Base-by-base conservation (phyloP, 257 asterid genomes). In the Euphrasia confusa region DNA sequence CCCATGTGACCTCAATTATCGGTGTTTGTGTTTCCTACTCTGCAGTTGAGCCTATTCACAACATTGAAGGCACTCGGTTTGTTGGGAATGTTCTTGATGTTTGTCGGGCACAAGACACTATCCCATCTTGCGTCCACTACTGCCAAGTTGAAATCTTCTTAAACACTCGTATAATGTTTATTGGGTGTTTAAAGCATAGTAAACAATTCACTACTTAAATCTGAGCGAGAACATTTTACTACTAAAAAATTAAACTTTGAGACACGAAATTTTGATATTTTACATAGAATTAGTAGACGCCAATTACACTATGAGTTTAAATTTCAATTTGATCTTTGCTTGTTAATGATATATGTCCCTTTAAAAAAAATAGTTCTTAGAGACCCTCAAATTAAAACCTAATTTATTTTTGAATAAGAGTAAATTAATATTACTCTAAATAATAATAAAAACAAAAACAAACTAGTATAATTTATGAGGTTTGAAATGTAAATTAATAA, bases 21-120 rank as follows among this genome's bases (percentile, higher is more conserved):
- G 66, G n/a, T 48, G 42, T 37, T 37, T 37, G 42, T 37, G 40
- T 70, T 37, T 26, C 72, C 42, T 72, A 50, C 42, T 17, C 79
- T 49, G 81, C 90, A 91, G 98, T 81, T 88, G 88, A 89, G 89
- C 74, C 85, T 93, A 44, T 93, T 93, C 79, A 83, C 87, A 55
- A 93, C 99, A 35, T 65, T 93, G 81, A 93, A 85, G 83, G 81
- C 80, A 52, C 97, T 93, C 55, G 95, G 97, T 58, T 52, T 93
- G 44, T 57, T 89, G 77, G 99, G 95, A 59, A 67, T 81, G 56
- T 89, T 89, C 84, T 87, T 89, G 89, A 73, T 87, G 83, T 68
- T 89, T 68, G 88, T 83, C 4, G 99, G 99, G 66, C 97, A 93
- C 74, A 87, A 80, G 77, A 80, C 95, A 9, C 95, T 93, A 45